phyloP scores from a whole-genome alignment of 768 basidiomycete species.

The Phaffia tasmanica region DNA sequence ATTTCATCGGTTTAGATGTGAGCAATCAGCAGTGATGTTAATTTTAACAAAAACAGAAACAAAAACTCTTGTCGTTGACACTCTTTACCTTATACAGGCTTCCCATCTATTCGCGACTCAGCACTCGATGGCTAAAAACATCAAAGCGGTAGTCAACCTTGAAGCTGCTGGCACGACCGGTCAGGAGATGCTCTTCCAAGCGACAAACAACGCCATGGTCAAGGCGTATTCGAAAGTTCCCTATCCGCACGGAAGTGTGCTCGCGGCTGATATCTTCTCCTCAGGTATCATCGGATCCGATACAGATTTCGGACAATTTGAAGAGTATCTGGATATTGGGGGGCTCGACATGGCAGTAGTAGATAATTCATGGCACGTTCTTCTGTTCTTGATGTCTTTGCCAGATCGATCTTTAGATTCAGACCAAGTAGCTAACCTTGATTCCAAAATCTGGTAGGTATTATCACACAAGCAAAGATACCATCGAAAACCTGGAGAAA shows the following conservation, averaged over 20 bases:
- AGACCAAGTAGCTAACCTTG: no score
- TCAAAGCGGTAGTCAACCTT: constrained; percentile 24
- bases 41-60: not conserved
- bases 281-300: constrained; percentile 24
- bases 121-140: not conserved
- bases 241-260: constrained; percentile 19
- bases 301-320: constrained; percentile 12
- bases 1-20: not conserved
- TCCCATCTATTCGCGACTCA: constrained; percentile 26
- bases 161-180: constrained; percentile 23
- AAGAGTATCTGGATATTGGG: constrained; percentile 9
- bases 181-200: constrained; percentile 25
- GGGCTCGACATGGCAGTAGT: constrained; percentile 25
- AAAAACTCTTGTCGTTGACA: no score
- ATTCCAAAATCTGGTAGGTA: not conserved
- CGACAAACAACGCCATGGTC: constrained; percentile 5
- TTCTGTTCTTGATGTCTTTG: not conserved
- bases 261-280: constrained; percentile 24
- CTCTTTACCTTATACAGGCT: not conserved
- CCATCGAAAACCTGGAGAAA: constrained; percentile 12
- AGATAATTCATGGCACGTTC: constrained; percentile 12
- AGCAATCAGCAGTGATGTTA: not conserved
- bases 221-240: constrained; percentile 23
- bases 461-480: constrained; percentile 23
- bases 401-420: no score